Base-by-base conservation (phyloP, 2,329 filamentous ascomycete species). In the Ceratocystis papillata region DNA sequence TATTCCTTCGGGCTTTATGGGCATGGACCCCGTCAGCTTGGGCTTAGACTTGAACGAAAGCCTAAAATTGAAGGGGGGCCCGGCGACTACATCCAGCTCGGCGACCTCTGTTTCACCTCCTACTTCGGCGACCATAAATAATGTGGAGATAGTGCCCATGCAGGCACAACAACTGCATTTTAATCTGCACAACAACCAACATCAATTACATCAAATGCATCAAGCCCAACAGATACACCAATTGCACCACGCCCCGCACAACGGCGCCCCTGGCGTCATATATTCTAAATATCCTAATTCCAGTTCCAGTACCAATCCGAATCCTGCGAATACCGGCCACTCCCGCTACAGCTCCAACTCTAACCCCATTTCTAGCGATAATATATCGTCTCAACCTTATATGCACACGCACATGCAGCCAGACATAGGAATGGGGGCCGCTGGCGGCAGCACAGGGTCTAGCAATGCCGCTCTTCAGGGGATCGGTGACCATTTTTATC, bases 21-120 rank as follows among this genome's bases (percentile, higher is more conserved):
- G 48, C 28, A 41, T 64, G 45, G 48, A 53, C 25, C 48, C 55
- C 55, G 55, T 5, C 30, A 59, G 55, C 62, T 53, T 50, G 46
- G 48, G 46, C 62, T 30, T 64, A 22, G 41, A 37, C 25, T 22
- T 50, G 17, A 25, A 44, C 44, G 17, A 63, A 57, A n/a, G 20
- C 62, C 44, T 45, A 17, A 33, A 64, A 57, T n/a, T 59, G 28
- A n/a, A 59, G 17, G 28, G 12, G 3, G 55, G 2, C 8, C 48
- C 22, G n/a, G n/a, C 48, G 48, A 25, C 48, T 53, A 53, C n/a
- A n/a, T 53, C 48, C 48, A 25, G 28, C 25, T 25, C 55, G 55
- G 55, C 10, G 55, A 59, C 55, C 55, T 33, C 55, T 1, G n/a
- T 25, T n/a, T 59, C 48, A 17, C 46, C 46, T 50, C 37, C n/a